Base-by-base conservation (phyloP, 2,329 filamentous ascomycete genomes). In the Drechslerella dactyloides region DNA sequence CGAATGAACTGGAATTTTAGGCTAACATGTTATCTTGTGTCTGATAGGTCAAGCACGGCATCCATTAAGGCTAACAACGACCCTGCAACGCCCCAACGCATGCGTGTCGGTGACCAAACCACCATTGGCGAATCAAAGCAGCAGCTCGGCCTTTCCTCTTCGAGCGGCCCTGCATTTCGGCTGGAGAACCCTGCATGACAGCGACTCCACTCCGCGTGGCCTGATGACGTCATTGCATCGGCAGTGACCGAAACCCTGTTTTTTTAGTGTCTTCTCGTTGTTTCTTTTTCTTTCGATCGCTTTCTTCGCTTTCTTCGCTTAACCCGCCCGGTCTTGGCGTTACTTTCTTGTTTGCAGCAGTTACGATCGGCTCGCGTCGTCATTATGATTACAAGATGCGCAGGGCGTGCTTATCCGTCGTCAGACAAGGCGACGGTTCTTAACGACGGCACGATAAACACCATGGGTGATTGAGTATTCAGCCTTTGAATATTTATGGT, bases 11-110 rank as follows among this genome's bases (percentile, higher is more conserved):
- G 69, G 19, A 13, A 56, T 73, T 44, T 52, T 21, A 44, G 10
- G 40, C 74, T 75, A 76, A 75, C 58, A 69, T 51, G 19, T 55
- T 63, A 48, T 21, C 57, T 19, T 19, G 54, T 44, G 13, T 44
- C 64, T 37, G 42, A 61, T 69, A 76, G 75, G 75, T 76, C 23
- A 76, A 76, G 69, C 75, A 76, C 60, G 75, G 75, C 51, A 76
- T 76, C 62, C 74, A 76, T 62, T 76, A 64, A 48, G 30, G 23
- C 24, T 27, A 23, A 51, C 19, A 17, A 48, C 44, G 10, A 15
- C 17, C 13, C 40, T 19, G 19, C 44, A 48, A 48, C 44, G 44
- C 44, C 44, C 19, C 64, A 69, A 61, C 64, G 55, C 55, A 55
- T 40, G 19, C 37, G 44, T 21, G 5, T 53, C 48, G 4, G 21